A percentile compares a stretch with the other conserved stretches of the same genome.
Conservation (phyloP, 306 rosid genomes). For the Cucurbita moschata region DNA sequence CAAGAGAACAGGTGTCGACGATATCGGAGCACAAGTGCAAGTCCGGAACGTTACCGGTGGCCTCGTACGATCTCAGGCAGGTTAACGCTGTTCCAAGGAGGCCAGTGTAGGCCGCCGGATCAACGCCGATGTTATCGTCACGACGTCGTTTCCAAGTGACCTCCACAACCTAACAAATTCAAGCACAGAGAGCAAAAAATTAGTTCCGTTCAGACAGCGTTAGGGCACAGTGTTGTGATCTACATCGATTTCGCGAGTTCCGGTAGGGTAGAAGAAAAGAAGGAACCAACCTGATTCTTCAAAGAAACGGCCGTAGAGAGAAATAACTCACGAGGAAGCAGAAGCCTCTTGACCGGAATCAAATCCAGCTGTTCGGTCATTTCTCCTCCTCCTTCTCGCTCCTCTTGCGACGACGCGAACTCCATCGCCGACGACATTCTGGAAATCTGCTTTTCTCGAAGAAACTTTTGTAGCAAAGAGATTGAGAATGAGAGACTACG, state of each 20-base stretch:
- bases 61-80: slow-evolving; percentile 61
- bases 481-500: not conserved
- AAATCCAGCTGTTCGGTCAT: slow-evolving; percentile 25
- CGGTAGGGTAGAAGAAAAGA: not conserved
- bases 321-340: slow-evolving; percentile 29
- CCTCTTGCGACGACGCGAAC: slow-evolving; percentile 18
- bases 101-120: slow-evolving; percentile 64
- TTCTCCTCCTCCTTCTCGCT: slow-evolving; percentile 15
- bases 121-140: slow-evolving; percentile 19
- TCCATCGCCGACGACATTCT: slow-evolving; percentile 27
- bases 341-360: slow-evolving; percentile 12
- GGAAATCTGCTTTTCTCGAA: not conserved
- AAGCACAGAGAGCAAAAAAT: not conserved
- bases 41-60: slow-evolving; percentile 39
- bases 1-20: slow-evolving; percentile 34
- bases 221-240: not conserved
- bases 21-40: slow-evolving; percentile 46
- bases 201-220: not conserved
- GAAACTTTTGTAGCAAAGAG: not conserved
- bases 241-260: not conserved
- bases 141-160: slow-evolving; percentile 30
- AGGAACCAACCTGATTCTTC: slow-evolving; percentile 42
- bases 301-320: slow-evolving; percentile 53
- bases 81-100: slow-evolving; percentile 69
- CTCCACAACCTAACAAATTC: slow-evolving; percentile 41